Evolutionary conservation across 192 early-diverging fungal genomes (phyloP).

Genomic region (Coemansia nantahalensis): DNA sequence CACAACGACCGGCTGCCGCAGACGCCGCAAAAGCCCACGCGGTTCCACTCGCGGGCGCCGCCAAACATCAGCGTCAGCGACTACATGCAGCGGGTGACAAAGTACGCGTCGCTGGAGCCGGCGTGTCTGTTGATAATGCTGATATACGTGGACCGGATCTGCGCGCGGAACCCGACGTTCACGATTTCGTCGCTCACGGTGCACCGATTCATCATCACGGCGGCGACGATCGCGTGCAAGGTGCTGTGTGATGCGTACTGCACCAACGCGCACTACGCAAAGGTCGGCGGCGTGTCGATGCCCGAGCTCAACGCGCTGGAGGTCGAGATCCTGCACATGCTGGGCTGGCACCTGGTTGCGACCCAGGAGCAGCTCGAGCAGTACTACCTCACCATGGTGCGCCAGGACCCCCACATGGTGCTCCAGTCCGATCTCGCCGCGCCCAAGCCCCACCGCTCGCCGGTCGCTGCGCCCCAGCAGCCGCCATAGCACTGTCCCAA

Average conservation of each 20-base stretch:
- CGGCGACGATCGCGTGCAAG: constrained; percentile 83
- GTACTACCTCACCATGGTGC: constrained; percentile 90
- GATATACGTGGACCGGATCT: constrained; percentile 92
- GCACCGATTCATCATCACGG: constrained; percentile 91
- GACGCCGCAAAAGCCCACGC: constrained; percentile 63
- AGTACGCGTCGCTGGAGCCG: constrained; percentile 87
- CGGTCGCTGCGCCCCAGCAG: no score
- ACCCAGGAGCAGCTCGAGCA: constrained; percentile 79
- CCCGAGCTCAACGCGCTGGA: constrained; percentile 94
- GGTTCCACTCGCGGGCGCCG: constrained; percentile 92
- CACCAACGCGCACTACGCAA: constrained; percentile 93
- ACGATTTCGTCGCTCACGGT: constrained; percentile 92
- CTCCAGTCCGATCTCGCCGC: constrained; percentile 37
- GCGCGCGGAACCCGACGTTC: constrained; percentile 69
- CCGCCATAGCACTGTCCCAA: no score
- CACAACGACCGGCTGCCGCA: constrained; percentile 67
- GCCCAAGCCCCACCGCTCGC: no score
- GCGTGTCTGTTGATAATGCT: constrained; percentile 84
- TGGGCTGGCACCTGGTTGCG: constrained; percentile 87
- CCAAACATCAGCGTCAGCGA: constrained; percentile 85
- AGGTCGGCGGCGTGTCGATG: constrained; percentile 90
- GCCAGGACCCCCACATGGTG: constrained; percentile 65
- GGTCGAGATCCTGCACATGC: constrained; percentile 82
- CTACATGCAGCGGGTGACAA: constrained; percentile 87
- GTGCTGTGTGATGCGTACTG: constrained; percentile 91